Evolutionary conservation across 768 basidiomycete species (phyloP).

Genomic region (Termitomyces sp.): DNA sequence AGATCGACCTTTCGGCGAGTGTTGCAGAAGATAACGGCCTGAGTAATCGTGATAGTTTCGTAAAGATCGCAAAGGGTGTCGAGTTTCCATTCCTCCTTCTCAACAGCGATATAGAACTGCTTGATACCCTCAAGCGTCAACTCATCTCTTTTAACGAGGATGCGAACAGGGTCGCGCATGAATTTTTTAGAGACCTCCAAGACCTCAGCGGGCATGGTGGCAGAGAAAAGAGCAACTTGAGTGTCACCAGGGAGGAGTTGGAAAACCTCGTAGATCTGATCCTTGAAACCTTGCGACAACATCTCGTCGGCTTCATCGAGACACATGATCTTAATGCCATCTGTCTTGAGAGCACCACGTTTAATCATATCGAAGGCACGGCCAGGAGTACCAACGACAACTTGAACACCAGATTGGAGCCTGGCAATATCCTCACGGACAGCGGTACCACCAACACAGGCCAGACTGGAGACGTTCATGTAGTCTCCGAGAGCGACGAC

Average conservation of each 20-base stretch:
- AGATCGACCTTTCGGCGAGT: constrained; percentile 98
- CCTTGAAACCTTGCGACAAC: constrained; percentile 97
- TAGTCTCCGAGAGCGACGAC: constrained; percentile 95
- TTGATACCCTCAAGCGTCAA: constrained; percentile 99
- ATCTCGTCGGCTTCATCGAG: constrained; percentile 99
- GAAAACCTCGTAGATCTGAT: constrained; percentile 99
- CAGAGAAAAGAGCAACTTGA: constrained; percentile 95
- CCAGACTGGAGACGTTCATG: constrained; percentile 95
- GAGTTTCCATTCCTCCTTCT: constrained; percentile 99
- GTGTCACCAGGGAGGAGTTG: constrained; percentile 95
- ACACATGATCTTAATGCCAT: constrained; percentile 91
- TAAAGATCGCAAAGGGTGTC: constrained; percentile 99
- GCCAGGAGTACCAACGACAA: constrained; percentile 96
- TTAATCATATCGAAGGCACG: constrained; percentile 99
- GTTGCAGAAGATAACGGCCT: constrained; percentile 99
- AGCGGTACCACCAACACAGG: constrained; percentile 97
- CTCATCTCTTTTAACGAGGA: constrained; percentile 98
- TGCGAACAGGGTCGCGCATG: constrained; percentile 95
- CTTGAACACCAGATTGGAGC: constrained; percentile 87
- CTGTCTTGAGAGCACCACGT: constrained; percentile 82
- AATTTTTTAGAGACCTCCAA: constrained; percentile 99
- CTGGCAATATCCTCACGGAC: constrained; percentile 98
- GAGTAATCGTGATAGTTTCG: constrained; percentile 98
- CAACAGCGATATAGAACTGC: constrained; percentile 98
- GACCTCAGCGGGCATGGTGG: constrained; percentile 96